Evolutionary conservation across 139 green algal species (phyloP).

Genomic region (Nannochloris sp.): DNA sequence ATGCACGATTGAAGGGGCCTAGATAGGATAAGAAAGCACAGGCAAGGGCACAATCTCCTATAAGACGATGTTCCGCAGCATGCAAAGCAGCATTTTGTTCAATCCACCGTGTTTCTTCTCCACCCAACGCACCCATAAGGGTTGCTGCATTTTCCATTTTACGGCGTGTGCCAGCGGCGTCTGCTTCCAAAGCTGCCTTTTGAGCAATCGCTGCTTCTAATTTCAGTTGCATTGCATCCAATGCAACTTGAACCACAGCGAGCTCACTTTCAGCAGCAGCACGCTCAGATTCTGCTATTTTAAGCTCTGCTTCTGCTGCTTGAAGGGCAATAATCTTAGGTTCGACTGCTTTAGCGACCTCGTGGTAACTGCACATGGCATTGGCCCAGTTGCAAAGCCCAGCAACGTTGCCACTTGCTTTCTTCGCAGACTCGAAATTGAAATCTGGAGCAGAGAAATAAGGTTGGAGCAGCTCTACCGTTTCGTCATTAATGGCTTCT

Average conservation of each 20-base stretch:
- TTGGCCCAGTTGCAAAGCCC: conserved; percentile 91
- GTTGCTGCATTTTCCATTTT: conserved; percentile 87
- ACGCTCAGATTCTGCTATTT: conserved; percentile 72
- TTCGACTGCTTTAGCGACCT: conserved; percentile 83
- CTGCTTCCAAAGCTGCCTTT: conserved; percentile 86
- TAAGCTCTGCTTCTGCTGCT: conserved; percentile 78
- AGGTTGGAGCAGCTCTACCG: conserved; percentile 78
- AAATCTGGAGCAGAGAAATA: conserved; percentile 89
- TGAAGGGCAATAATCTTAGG: conserved; percentile 87
- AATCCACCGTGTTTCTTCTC: conserved; percentile 89
- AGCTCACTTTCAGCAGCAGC: conserved; percentile 76
- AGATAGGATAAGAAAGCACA: conserved; percentile 81
- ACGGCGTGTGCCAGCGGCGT: conserved; percentile 72
- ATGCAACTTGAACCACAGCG: conserved; percentile 77
- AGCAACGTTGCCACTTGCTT: conserved; percentile 72
- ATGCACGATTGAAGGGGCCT: conserved; percentile 92
- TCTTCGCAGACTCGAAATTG: conserved; percentile 84
- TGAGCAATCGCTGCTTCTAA: conserved; percentile 89
- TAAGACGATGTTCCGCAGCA: conserved; percentile 70
- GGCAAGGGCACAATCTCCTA: conserved; percentile 50
- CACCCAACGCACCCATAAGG: conserved; percentile 81
- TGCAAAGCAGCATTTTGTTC: conserved; percentile 81
- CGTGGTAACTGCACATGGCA: conserved; percentile 92
- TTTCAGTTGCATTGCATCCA: conserved; percentile 88
- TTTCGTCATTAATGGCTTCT: conserved; percentile 90